phyloP scores from a whole-genome alignment of 1,284 basidiomycete genomes.

The Erythrobasidium hasegawianum region DNA sequence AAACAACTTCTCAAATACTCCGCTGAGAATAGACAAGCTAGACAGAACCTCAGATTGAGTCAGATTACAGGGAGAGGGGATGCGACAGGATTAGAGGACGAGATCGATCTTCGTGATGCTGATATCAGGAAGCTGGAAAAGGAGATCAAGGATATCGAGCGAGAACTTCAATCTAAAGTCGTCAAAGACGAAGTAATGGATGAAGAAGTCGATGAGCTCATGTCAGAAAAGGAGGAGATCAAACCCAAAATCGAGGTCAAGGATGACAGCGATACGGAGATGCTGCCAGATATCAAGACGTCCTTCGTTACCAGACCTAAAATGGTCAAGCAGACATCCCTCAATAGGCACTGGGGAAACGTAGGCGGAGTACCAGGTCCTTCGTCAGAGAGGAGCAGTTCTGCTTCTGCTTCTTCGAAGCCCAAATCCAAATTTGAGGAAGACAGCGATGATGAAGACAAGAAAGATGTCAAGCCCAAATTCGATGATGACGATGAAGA shows the following conservation, averaged over 20 bases:
- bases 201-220: neutral
- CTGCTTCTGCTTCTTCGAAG: neutral
- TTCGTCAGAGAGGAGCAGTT: neutral
- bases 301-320: too few species aligned
- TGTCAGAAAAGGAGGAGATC: neutral
- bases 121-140: neutral
- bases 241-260: neutral
- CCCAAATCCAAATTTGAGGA: neutral
- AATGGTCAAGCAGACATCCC: too few species aligned
- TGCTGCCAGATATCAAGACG: too few species aligned
- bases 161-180: neutral
- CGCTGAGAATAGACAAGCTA: neutral
- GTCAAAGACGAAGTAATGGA: neutral
- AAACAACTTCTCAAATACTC: neutral
- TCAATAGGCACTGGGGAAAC: neutral
- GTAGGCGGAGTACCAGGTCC: neutral
- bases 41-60: neutral
- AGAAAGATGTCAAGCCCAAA: neutral
- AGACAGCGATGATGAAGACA: neutral
- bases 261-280: neutral
- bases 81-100: neutral
- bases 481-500: neutral
- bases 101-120: neutral
- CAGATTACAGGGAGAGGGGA: neutral
- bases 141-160: neutral